Percentiles rank a stretch among this genome's conserved stretches.
Evolutionary conservation across 495 filamentous ascomycete species (phyloP).

Genomic region (Penicillium argentinense): DNA sequence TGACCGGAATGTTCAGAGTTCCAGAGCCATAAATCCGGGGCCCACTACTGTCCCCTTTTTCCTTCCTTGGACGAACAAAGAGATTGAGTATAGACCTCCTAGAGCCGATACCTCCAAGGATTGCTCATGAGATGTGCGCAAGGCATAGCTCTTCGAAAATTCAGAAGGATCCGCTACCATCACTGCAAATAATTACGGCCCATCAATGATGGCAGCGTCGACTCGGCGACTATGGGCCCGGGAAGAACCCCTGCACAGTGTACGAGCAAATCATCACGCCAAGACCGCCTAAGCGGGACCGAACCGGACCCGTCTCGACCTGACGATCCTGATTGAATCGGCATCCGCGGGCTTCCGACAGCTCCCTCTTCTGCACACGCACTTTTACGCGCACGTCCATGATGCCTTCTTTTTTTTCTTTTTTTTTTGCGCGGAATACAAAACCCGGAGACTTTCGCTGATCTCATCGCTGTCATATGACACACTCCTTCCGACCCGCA

Average conservation of each 20-base stretch:
- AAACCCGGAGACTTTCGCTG: slow-evolving; percentile 5
- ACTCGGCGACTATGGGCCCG: no score
- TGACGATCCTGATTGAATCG: slow-evolving; percentile 17
- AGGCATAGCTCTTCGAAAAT: no score
- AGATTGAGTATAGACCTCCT: no score
- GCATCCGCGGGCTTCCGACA: slow-evolving; percentile 35
- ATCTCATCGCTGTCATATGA: slow-evolving; percentile 15
- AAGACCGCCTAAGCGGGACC: background rate
- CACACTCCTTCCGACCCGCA: background rate
- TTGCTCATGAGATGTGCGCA: no score
- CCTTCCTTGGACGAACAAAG: background rate
- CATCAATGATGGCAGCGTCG: no score
- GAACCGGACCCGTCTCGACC: slow-evolving; percentile 21
- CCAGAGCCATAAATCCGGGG: background rate
- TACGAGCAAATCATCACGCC: background rate
- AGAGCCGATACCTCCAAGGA: no score
- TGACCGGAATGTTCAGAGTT: background rate
- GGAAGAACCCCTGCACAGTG: no score
- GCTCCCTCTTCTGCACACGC: slow-evolving; percentile 11
- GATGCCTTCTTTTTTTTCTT: background rate
- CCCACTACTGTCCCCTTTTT: no score
- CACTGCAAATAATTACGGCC: no score
- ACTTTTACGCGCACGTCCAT: slow-evolving; percentile 8
- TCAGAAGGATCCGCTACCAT: no score
- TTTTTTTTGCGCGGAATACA: slow-evolving; percentile 3